These are phyloP conservation scores for Prunus kanzakura DNA, from an alignment of 306 rosid genomes.

Conservation along the genomic window DNA sequence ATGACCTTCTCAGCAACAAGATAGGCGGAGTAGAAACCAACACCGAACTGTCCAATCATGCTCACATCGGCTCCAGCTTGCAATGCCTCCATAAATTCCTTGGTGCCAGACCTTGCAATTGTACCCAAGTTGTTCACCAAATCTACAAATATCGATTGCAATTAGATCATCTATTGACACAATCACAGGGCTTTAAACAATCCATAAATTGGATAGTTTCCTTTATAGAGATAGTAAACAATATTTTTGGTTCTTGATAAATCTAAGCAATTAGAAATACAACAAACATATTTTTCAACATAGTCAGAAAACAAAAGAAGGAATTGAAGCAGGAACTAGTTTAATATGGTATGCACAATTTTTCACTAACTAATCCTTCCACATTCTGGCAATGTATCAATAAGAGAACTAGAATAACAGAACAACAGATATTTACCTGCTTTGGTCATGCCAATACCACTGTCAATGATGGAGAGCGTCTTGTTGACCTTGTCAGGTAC, in stretches of 20 bases:
- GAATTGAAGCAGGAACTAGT: neutral
- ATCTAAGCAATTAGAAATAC: neutral
- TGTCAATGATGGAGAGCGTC: conserved; percentile 59
- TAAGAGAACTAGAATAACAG: neutral
- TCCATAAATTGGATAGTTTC: too few species aligned
- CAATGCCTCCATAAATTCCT: conserved; percentile 78
- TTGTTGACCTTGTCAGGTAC: conserved; percentile 63
- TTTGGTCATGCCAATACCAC: conserved; percentile 76
- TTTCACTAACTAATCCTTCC: neutral
- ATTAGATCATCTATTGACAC: too few species aligned
- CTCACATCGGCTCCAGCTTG: conserved; percentile 71
- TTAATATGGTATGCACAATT: neutral
- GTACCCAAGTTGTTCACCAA: conserved; percentile 79
- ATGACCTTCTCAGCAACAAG: conserved; percentile 63
- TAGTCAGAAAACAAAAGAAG: neutral
- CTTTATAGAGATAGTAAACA: too few species aligned
- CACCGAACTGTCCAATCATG: conserved; percentile 79
- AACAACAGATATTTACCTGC: conserved; percentile 32
- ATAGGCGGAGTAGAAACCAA: conserved; percentile 69
- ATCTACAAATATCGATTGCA: conserved; percentile 20
- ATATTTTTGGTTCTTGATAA: too few species aligned
- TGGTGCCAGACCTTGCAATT: conserved; percentile 68
- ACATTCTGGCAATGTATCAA: neutral
- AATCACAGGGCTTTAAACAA: too few species aligned
- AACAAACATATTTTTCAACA: neutral